phyloP scores from a whole-genome alignment of 1,284 basidiomycete genomes.

The Trichosporon ovoides region DNA sequence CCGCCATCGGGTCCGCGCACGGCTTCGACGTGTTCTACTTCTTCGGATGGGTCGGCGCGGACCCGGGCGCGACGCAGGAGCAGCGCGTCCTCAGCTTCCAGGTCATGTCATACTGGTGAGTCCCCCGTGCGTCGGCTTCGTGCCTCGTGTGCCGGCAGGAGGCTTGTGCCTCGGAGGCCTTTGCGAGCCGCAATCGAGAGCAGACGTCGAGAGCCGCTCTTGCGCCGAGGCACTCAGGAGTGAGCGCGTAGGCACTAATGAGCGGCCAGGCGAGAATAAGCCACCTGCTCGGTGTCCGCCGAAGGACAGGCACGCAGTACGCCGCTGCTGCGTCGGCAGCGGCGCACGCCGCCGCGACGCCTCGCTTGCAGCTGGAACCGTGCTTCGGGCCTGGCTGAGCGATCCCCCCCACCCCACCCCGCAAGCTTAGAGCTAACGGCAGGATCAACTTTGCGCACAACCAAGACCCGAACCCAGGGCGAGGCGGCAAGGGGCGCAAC shows the following conservation, averaged over 20 bases:
- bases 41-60: conserved; percentile 19
- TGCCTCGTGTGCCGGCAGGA: neutral
- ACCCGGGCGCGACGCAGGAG: neutral
- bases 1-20: conserved; percentile 14
- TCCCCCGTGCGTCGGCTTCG: no score
- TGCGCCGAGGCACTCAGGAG: no score
- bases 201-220: neutral
- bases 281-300: no score
- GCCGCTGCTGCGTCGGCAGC: no score
- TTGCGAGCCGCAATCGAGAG: neutral
- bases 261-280: no score
- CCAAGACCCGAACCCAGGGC: neutral
- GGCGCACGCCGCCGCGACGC: no score
- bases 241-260: neutral
- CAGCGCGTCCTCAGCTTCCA: neutral
- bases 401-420: conserved; percentile 1
- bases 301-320: no score
- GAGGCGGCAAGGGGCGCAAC: neutral
- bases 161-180: neutral
- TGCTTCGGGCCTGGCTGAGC: neutral
- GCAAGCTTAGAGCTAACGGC: conserved; percentile 4
- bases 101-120: conserved; percentile 2
- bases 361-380: no score
- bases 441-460: conserved; percentile 6
- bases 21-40: conserved; percentile 28